Evolutionary conservation across 139 green algal species (phyloP), one percentile per base, ranked within the genome.

Genomic region (Chara braunii): DNA sequence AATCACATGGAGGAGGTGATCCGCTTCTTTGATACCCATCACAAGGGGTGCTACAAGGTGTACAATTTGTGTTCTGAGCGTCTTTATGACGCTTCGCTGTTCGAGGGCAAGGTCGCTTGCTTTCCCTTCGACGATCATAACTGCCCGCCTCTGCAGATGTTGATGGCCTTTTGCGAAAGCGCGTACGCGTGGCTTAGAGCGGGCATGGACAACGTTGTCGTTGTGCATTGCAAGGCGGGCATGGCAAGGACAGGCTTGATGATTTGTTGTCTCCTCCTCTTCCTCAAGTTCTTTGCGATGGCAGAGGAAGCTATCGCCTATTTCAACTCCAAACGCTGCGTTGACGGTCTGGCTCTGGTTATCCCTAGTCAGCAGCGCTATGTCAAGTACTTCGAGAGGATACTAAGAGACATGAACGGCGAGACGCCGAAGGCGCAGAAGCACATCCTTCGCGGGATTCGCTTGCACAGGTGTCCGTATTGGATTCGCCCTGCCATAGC

Each of bases 41-140:
- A 78, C 36, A 75, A 75, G 9, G 66, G 61, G 1, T 58, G 64
- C 8, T 79, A 77, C 64, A 79, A 79, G 53, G 43, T 79, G n/a
- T 79, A 77, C 66, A 79, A 79, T 52, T 32, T 79, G 9, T 79
- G 71, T 45, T 62, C 52, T 7, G 71, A 79, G 23, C 71, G 71
- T 4, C 34, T 69, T 9, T 79, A 79, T 30, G 67, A 79, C 37
- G 23, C 52, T 22, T 31, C 32, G n/a, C 36, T 62, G 5, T 79
- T 79, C 54, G 51, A 79, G 22, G 71, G 71, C 66, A 70, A 34
- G 57, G 71, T 79, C 12, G 67, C 66, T 12, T 60, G 43, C 35
- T 78, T 79, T 42, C 71, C 71, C 0, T 78, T 79, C 44, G 71
- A 79, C 14, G 71, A 79, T 56, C 53, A 70, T 44, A 78, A 70